Conservation (phyloP, 306 rosid species). For the Lathyrus tuberosus region DNA sequence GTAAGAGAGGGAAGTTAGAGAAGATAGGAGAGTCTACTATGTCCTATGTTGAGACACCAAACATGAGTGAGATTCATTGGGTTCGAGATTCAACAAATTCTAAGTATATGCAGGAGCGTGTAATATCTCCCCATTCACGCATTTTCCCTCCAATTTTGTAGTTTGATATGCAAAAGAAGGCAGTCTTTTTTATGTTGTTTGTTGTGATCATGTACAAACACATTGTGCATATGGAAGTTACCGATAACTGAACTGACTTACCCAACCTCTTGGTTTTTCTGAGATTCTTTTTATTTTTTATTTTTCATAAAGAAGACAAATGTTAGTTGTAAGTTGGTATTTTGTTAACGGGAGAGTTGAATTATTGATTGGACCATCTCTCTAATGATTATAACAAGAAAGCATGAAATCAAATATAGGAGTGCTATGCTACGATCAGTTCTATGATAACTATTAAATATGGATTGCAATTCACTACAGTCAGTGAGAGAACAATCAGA, state of each 20-base stretch:
- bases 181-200: neutral
- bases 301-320: too few species aligned
- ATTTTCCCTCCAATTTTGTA: constrained; percentile 1
- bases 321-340: too few species aligned
- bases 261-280: too few species aligned
- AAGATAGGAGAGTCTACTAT: constrained; percentile 75
- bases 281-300: too few species aligned
- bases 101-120: constrained; percentile 50
- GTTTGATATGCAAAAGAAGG: neutral
- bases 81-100: constrained; percentile 53
- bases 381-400: too few species aligned
- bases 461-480: too few species aligned
- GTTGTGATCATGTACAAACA: neutral
- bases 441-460: too few species aligned
- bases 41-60: constrained; percentile 74
- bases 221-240: neutral
- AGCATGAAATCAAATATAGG: neutral
- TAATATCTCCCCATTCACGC: constrained; percentile 50
- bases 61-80: constrained; percentile 89
- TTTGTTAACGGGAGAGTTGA: too few species aligned
- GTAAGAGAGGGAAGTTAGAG: constrained; percentile 72
- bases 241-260: neutral
- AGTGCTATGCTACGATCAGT: too few species aligned
- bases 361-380: too few species aligned
- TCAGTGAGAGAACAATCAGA: too few species aligned